These are phyloP conservation scores for Macrocystidia cucumis DNA, from an alignment of 1,284 basidiomycete species.

Conservation along the genomic window DNA sequence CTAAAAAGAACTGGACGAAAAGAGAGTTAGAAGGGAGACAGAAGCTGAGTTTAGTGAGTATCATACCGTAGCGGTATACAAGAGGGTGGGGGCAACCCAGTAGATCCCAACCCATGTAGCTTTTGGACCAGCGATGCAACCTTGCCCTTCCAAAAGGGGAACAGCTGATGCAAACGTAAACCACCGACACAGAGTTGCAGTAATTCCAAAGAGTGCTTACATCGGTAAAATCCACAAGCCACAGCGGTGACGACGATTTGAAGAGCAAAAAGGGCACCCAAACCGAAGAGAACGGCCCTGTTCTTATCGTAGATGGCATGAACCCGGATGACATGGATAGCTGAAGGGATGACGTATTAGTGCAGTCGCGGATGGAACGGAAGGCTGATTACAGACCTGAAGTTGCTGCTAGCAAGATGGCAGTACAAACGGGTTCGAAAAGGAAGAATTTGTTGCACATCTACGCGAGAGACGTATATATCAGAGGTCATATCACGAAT, in stretches of 20 bases:
- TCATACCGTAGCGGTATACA: slow-evolving; percentile 59
- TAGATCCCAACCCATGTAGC: slow-evolving; percentile 76
- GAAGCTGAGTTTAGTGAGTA: slow-evolving; percentile 4
- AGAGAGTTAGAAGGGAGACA: slow-evolving; percentile 7
- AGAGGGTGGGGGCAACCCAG: slow-evolving; percentile 67
- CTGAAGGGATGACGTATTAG: slow-evolving; percentile 20
- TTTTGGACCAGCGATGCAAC: slow-evolving; percentile 76
- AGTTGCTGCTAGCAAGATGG: slow-evolving; percentile 61
- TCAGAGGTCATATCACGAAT: background rate
- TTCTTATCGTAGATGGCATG: slow-evolving; percentile 68
- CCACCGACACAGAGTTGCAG: slow-evolving; percentile 2
- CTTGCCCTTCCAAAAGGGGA: slow-evolving; percentile 60
- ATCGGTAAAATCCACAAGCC: slow-evolving; percentile 68
- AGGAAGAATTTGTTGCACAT: slow-evolving; percentile 66
- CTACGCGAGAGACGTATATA: slow-evolving; percentile 19
- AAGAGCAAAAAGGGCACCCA: slow-evolving; percentile 51
- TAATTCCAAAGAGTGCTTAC: slow-evolving; percentile 24
- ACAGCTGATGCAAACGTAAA: slow-evolving; percentile 37
- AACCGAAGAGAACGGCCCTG: slow-evolving; percentile 40
- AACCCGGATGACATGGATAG: slow-evolving; percentile 66
- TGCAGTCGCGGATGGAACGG: slow-evolving; percentile 6
- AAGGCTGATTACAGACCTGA: slow-evolving; percentile 42
- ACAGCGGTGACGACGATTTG: slow-evolving; percentile 65
- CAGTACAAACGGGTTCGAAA: slow-evolving; percentile 78
- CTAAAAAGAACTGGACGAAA: slow-evolving; percentile 47